Evolutionary conservation across 2,329 filamentous ascomycete genomes (phyloP).

Genomic region (Aphanocladium album): DNA sequence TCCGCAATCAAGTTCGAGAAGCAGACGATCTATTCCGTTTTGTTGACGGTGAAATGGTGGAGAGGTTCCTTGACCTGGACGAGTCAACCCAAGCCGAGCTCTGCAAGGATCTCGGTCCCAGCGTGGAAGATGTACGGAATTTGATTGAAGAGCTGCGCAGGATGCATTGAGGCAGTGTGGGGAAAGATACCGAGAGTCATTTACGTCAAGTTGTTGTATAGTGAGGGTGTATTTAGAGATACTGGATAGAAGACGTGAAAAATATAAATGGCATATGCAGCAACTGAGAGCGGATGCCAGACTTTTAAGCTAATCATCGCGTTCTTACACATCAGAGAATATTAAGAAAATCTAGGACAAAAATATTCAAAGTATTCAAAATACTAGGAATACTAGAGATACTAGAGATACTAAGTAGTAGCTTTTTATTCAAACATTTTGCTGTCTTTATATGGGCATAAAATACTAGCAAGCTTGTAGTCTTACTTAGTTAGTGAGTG

Average conservation of each 20-base stretch:
- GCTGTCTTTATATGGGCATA: no score
- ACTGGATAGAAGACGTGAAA: background rate
- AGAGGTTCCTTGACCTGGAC: constrained; percentile 71
- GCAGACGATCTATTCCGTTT: constrained; percentile 80
- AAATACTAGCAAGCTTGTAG: no score
- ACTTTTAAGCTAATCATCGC: no score
- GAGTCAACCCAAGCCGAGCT: constrained; percentile 51
- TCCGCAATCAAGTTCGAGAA: constrained; percentile 66
- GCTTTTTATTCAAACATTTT: no score
- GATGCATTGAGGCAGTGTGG: constrained; percentile 44
- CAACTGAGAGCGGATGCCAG: background rate
- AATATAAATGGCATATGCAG: background rate
- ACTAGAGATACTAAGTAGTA: no score
- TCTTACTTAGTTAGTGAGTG: no score
- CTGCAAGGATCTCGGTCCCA: constrained; percentile 52
- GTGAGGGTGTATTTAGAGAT: background rate
- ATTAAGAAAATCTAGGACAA: no score
- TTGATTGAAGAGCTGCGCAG: constrained; percentile 58
- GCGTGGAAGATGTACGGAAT: constrained; percentile 58
- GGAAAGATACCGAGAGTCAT: background rate
- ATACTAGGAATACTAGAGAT: no score
- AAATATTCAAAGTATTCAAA: no score
- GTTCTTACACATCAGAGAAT: no score
- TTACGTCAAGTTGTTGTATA: background rate
- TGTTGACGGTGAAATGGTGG: constrained; percentile 86